Evolutionary conservation across 495 filamentous ascomycete species (phyloP), one percentile per base, ranked within the genome.

Genomic region (Elasticomyces elasticus): DNA sequence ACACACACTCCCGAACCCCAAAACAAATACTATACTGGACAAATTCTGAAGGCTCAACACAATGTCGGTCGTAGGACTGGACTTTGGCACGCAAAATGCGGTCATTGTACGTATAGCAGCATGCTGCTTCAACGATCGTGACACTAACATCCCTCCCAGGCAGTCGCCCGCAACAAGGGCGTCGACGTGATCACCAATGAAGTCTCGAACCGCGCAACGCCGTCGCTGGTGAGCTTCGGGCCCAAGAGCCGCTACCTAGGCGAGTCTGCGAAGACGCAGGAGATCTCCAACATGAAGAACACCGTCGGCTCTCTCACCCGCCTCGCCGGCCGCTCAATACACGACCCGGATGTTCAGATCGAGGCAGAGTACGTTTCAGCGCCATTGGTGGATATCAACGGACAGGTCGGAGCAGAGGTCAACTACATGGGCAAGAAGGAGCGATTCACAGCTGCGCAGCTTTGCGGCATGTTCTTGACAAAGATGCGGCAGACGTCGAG

Each of bases 111-210:
- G 52, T 35, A 31, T 11, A 41, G 40, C 26, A 33, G 31, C 26
- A 6, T 28, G 26, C 27, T n/a, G 19, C 27, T 11, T 38, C 26
- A 24, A 25, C 42, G 15, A 12, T 11, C 31, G 22, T 4, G 5
- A 38, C 20, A 45, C 54, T 50, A 42, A 51, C 30, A 17, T 24
- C 19, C 20, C 31, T 23, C 47, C 22, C 46, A 51, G 46, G 47
- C 92, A 67, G 92, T 97, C 70, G 91, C 92, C 61, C 78, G 91
- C 67, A 97, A 97, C 70, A 86, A 94, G 66, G 92, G 92, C 76
- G 94, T 98, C 69, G 92, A 99, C 78, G 94, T 99, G 71, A 96
- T 98, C 68, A 86, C 90, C 72, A 98, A 98, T 76, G 92, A 99
- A 72, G 92, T 97, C 63, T 99, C 92, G 54, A 97, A 99, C 77